These are phyloP conservation scores for Eucommia ulmoides DNA, from an alignment of 257 asterid species.

Conservation along the genomic window DNA sequence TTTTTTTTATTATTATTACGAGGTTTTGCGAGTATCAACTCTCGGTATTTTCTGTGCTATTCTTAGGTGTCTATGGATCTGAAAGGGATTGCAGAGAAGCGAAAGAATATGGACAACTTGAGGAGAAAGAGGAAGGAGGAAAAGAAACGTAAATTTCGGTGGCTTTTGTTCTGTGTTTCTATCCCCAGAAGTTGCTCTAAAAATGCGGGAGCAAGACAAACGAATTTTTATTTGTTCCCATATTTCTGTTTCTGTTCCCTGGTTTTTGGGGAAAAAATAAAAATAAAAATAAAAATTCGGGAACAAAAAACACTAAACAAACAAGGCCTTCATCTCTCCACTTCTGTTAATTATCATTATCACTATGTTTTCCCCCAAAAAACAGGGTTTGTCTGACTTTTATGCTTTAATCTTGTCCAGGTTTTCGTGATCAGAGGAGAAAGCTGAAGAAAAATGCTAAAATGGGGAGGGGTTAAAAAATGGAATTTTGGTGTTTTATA, in stretches of 20 bases:
- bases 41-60: background rate
- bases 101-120: slow-evolving; percentile 21
- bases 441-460: slow-evolving; percentile 27
- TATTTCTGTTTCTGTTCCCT: too few species aligned
- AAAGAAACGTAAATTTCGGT: slow-evolving; percentile 25
- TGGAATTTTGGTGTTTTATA: too few species aligned
- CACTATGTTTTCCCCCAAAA: background rate
- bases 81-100: slow-evolving; percentile 25
- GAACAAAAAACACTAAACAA: too few species aligned
- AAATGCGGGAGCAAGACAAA: too few species aligned
- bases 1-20: too few species aligned
- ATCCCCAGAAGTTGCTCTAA: too few species aligned
- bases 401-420: slow-evolving; percentile 11
- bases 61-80: slow-evolving; percentile 18
- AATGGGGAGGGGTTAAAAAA: slow-evolving; percentile 3
- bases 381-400: background rate
- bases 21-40: background rate
- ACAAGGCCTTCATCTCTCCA: too few species aligned
- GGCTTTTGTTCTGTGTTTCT: too few species aligned
- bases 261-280: too few species aligned
- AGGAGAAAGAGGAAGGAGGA: slow-evolving; percentile 32
- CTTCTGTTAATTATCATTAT: background rate
- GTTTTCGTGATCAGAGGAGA: slow-evolving; percentile 29
- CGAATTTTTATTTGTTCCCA: too few species aligned
- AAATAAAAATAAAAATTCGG: too few species aligned